These are phyloP conservation scores for Cyanodermella asteris DNA, from an alignment of 2,329 filamentous ascomycete species.

Conservation along the genomic window DNA sequence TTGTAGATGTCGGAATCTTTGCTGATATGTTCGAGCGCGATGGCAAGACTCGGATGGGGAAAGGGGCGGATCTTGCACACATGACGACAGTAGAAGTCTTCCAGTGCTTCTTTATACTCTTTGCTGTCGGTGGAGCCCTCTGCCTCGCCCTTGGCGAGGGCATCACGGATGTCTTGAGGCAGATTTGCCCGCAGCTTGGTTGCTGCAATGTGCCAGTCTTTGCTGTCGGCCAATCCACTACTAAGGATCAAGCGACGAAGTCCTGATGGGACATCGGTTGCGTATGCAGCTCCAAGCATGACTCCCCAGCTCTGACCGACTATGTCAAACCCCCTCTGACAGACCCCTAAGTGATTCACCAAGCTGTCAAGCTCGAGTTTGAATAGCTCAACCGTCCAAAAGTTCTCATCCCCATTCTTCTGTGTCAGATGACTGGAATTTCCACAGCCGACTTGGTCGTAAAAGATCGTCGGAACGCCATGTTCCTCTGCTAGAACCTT, in stretches of 20 bases:
- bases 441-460: constrained; percentile 32
- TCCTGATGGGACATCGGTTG: constrained; percentile 15
- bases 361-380: constrained; percentile 28
- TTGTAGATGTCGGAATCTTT: constrained; percentile 11
- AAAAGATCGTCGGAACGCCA: constrained; percentile 26
- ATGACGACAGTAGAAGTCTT: constrained; percentile 12
- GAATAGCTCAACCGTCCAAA: constrained; percentile 29
- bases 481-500: constrained; percentile 16
- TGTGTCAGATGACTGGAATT: constrained; percentile 26
- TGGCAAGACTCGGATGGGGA: constrained; percentile 13
- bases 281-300: constrained; percentile 25
- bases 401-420: constrained; percentile 21
- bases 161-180: constrained; percentile 7
- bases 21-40: constrained; percentile 8
- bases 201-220: constrained; percentile 9
- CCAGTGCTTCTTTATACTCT: constrained; percentile 5
- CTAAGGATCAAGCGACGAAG: constrained; percentile 19
- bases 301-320: constrained; percentile 32
- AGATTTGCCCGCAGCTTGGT: constrained; percentile 10
- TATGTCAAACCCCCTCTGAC: constrained; percentile 18
- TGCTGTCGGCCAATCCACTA: constrained; percentile 12
- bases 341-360: constrained; percentile 19
- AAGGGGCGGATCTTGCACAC: constrained; percentile 13
- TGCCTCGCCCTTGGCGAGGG: constrained; percentile 7
- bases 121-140: constrained; percentile 6